Base-by-base conservation (phyloP, 2,329 filamentous ascomycete species). In the Aspergillus oerlinghausenensis region DNA sequence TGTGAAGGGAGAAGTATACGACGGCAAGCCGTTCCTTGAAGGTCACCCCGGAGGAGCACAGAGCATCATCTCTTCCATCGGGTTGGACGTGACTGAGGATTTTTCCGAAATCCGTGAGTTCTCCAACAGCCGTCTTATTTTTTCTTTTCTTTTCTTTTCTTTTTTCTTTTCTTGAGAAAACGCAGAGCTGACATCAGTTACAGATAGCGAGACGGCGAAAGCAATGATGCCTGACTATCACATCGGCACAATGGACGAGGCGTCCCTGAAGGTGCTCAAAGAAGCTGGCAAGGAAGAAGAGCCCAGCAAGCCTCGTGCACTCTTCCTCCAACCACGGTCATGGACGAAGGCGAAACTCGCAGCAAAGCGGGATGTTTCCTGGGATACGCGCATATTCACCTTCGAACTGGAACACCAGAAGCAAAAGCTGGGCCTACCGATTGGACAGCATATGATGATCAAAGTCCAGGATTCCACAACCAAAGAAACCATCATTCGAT, bases 161-260 rank as follows among this genome's bases (percentile, higher is more conserved):
- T n/a, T n/a, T n/a, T n/a, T n/a, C n/a, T 3, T 4, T 29, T 25
- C 11, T 17, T 26, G 52, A n/a, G 49, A 32, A 32, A n/a, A 14
- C 55, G 51, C 43, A 68, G 75, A 63, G 57, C 59, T 51, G 40
- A 55, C 40, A 49, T 23, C 1, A 8, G n/a, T 10, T n/a, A 55
- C 67, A 93, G 90, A 96, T 71, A 92, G 88, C 70, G 92, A 96
- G 76, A 96, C 89, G 17, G 92, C 92, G 35, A 96, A 95, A 75
- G 82, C 81, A 19, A 96, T 96, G 91, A 92, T 97, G 88, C 82
- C 84, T 10, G 75, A 82, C 48, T 95, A 96, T 68, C 92, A 97
- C 72, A 86, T 97, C 62, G 92, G 92, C 51, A 85, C 85, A 0
- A 81, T 96, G 11, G 84, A 89, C 63, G 77, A 84, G 61, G 77